Base-by-base conservation (phyloP, 257 asterid species). In the Eustoma russellianum region DNA sequence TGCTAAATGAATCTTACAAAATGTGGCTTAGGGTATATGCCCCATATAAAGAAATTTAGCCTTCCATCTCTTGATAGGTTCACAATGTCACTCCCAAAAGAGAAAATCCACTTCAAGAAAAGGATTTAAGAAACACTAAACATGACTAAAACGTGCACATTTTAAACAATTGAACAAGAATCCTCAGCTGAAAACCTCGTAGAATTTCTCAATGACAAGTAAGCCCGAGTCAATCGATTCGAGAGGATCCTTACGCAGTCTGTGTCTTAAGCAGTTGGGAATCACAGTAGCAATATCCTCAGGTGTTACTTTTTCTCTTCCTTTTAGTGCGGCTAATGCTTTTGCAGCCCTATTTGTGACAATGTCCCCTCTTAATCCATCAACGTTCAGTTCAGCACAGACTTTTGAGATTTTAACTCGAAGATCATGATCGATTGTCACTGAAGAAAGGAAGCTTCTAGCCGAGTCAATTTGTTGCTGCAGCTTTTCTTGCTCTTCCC, bases 211-310 rank as follows among this genome's bases (percentile, higher is more conserved):
- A 49, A 84, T 73, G 57, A 87, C 94, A 24, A 87, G 95, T 52
- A 82, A 60, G 0, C 98, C 98, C 0, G 98, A 92, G 82, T 92
- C 95, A 4, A 92, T 92, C 0, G 98, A 79, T 70, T 87, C 95
- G 81, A 87, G 68, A 0, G 94, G 98, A 64, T 91, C 98, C 66
- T 87, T 87, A 17, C 98, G 59, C 9, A 91, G 85, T 11, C 97
- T 79, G 77, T 92, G 99, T 73, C 99, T 82, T 72, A 91, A 77
- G 74, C 95, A 91, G 71, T 82, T 87, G 12, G 96, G 95, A 19
- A 91, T 87, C 51, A 91, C 96, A 1, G 95, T 91, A 13, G 86
- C 94, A 17, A 91, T 82, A 65, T 91, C 96, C 66, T 91, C 96
- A 0, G 80, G 33, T 5, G 86, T 79, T 33, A 84, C 98, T 55